These are phyloP conservation scores for Leucocoprinus birnbaumii DNA, from an alignment of 768 basidiomycete species.

Conservation along the genomic window DNA sequence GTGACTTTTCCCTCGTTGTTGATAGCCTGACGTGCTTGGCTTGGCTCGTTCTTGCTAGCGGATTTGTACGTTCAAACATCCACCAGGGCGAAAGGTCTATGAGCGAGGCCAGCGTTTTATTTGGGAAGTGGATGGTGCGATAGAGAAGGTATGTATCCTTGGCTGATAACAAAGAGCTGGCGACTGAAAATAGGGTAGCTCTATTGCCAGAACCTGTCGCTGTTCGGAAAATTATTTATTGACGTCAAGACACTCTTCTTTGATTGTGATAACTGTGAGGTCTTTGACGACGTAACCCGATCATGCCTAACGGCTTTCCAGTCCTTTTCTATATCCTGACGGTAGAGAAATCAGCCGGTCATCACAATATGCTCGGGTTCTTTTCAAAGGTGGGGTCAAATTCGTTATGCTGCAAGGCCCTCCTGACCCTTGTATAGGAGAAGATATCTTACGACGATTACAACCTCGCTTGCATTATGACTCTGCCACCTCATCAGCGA, in stretches of 20 bases:
- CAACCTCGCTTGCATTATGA: slow-evolving; percentile 95
- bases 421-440: slow-evolving; percentile 50
- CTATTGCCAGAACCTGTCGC: slow-evolving; percentile 92
- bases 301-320: slow-evolving; percentile 23
- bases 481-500: slow-evolving; percentile 89
- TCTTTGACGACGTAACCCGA: not conserved
- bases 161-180: not conserved
- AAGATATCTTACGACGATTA: slow-evolving; percentile 96
- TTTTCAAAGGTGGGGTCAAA: slow-evolving; percentile 54
- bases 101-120: slow-evolving; percentile 86
- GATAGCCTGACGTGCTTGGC: too few species aligned
- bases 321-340: slow-evolving; percentile 93
- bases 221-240: slow-evolving; percentile 98
- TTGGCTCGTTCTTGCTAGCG: too few species aligned
- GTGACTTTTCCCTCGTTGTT: too few species aligned
- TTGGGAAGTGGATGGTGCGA: slow-evolving; percentile 93
- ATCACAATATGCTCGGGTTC: slow-evolving; percentile 78
- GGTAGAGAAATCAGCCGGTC: slow-evolving; percentile 72
- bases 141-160: slow-evolving; percentile 61
- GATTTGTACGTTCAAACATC: slow-evolving; percentile 63
- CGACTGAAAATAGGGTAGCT: slow-evolving; percentile 47
- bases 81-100: slow-evolving; percentile 90
- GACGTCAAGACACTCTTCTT: slow-evolving; percentile 96
- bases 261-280: slow-evolving; percentile 81
- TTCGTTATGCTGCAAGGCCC: not conserved